Evolutionary conservation across 345 rosid species (phyloP).

Genomic region (Dipteronia dyeriana): DNA sequence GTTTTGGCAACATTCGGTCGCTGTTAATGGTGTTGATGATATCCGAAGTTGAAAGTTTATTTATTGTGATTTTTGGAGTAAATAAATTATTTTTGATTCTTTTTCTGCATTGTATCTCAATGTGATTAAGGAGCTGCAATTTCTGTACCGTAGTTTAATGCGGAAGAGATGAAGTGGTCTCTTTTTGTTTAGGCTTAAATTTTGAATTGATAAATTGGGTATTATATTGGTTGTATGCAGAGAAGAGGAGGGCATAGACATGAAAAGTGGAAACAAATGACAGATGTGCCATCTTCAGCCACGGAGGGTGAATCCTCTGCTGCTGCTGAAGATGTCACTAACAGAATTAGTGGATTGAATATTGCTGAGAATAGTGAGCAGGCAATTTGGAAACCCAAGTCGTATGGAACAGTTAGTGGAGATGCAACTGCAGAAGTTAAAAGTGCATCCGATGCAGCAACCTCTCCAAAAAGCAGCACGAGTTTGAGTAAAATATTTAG

Average conservation of each 20-base stretch:
- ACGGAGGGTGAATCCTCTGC: constrained; percentile 26
- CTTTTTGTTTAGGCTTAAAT: not conserved
- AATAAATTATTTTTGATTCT: not conserved
- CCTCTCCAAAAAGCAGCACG: constrained; percentile 25
- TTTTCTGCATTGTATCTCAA: not conserved
- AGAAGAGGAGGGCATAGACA: constrained; percentile 28
- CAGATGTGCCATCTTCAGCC: constrained; percentile 29
- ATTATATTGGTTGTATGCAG: constrained; percentile 30
- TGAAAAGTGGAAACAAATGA: constrained; percentile 38
- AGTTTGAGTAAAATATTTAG: constrained; percentile 50
- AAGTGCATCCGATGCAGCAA: constrained; percentile 26
- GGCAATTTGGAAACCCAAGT: constrained; percentile 52
- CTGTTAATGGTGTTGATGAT: not conserved
- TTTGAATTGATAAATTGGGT: constrained; percentile 9
- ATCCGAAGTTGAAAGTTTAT: not conserved
- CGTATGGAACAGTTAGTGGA: constrained; percentile 59
- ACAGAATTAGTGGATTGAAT: constrained; percentile 48
- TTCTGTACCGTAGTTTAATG: not conserved
- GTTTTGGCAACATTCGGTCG: not conserved
- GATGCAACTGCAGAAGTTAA: constrained; percentile 27
- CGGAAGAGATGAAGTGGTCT: not conserved
- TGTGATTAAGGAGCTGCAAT: not conserved
- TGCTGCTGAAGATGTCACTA: constrained; percentile 35
- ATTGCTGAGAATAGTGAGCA: constrained; percentile 43
- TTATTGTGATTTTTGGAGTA: not conserved